Percentiles rank a stretch among this genome's conserved stretches.
Evolutionary conservation across 2,329 filamentous ascomycete species (phyloP).

Genomic region (Alternaria ethzedia): DNA sequence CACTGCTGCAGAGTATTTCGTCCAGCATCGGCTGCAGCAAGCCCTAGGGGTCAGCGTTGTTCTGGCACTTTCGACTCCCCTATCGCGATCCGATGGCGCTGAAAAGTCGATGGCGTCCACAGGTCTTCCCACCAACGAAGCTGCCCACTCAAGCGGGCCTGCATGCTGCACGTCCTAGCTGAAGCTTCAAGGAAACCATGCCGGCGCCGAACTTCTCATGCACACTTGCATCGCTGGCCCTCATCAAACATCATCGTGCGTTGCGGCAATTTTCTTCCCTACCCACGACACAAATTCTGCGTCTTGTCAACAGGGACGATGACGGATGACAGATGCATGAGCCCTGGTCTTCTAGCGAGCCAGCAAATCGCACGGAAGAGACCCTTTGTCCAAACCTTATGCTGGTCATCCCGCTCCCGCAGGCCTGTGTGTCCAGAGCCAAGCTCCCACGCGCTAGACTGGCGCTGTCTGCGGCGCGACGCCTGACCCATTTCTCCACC

Average conservation of each 20-base stretch:
- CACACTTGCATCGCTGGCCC: slow-evolving; percentile 27
- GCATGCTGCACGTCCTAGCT: slow-evolving; percentile 34
- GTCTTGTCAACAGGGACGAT: neutral
- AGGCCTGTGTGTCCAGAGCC: slow-evolving; percentile 35
- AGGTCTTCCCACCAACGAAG: slow-evolving; percentile 21
- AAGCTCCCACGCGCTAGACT: slow-evolving; percentile 34
- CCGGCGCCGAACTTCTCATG: slow-evolving; percentile 33
- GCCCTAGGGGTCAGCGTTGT: slow-evolving; percentile 1
- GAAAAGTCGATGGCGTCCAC: slow-evolving; percentile 29
- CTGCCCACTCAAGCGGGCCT: slow-evolving; percentile 34
- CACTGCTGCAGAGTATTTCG: neutral
- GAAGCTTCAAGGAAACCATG: slow-evolving; percentile 25
- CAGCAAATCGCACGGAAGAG: slow-evolving; percentile 25
- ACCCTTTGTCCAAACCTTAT: slow-evolving; percentile 47
- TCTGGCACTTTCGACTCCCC: slow-evolving; percentile 7
- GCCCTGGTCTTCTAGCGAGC: slow-evolving; percentile 27
- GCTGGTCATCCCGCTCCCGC: slow-evolving; percentile 49
- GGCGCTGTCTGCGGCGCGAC: slow-evolving; percentile 32
- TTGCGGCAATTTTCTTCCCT: slow-evolving; percentile 18
- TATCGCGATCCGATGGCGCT: slow-evolving; percentile 33
- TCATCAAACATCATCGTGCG: slow-evolving; percentile 33
- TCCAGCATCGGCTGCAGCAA: slow-evolving; percentile 6
- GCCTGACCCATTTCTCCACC: slow-evolving; percentile 28
- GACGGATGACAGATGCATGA: slow-evolving; percentile 9
- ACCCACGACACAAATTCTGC: slow-evolving; percentile 7